Conservation (phyloP, 345 rosid genomes). For the Eucalyptus viminalis region DNA sequence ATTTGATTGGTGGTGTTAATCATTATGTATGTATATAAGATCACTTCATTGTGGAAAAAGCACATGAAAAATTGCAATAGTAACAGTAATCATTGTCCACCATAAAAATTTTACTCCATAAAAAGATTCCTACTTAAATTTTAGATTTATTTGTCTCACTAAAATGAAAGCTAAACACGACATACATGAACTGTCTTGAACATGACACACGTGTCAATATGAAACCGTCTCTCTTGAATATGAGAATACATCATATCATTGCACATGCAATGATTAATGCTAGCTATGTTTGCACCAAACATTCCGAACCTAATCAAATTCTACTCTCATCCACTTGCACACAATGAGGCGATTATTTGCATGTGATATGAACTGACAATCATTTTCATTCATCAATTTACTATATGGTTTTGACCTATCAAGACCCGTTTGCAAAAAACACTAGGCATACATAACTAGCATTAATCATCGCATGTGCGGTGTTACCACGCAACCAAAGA, state of each 20-base stretch:
- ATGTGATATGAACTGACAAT: background rate
- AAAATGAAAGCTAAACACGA: background rate
- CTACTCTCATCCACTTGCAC: background rate
- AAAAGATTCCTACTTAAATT: fast-evolving
- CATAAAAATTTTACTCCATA: background rate
- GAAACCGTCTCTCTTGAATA: fast-evolving
- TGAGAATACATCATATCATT: background rate
- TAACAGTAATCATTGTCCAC: background rate
- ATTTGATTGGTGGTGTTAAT: background rate
- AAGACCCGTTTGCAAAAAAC: background rate
- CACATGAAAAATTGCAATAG: background rate
- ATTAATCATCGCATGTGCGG: too few species aligned
- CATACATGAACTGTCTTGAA: too few species aligned
- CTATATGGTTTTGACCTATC: background rate
- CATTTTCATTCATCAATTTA: fast-evolving
- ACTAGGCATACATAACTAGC: background rate
- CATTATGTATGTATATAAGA: background rate
- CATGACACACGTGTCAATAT: background rate
- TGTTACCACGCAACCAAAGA: background rate
- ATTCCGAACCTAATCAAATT: background rate
- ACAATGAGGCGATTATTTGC: background rate
- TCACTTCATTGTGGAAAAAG: background rate
- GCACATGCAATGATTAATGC: background rate
- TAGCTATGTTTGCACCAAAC: background rate
- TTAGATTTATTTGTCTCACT: fast-evolving